phyloP scores from a whole-genome alignment of 257 asterid genomes.

The Jacaranda copaia region DNA sequence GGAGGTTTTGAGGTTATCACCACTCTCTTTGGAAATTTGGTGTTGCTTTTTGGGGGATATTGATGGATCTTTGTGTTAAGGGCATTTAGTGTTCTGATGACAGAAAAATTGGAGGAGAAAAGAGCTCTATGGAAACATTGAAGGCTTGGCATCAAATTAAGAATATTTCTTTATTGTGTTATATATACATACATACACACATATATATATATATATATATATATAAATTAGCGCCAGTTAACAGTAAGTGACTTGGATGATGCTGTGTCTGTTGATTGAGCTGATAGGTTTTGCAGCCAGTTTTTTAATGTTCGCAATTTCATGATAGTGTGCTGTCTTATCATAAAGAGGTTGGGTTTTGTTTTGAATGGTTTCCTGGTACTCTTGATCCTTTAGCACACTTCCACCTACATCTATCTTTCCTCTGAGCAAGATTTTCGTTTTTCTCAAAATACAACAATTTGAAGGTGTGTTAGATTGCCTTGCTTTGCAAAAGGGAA shows the following conservation, averaged over 20 bases:
- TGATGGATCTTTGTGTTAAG: constrained; percentile 6
- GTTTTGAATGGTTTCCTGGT: constrained; percentile 4
- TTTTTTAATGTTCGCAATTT: neutral
- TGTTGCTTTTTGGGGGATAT: neutral
- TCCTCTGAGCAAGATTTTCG: neutral
- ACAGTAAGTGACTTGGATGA: neutral
- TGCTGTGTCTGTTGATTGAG: constrained; percentile 5
- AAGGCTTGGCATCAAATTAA: constrained; percentile 10
- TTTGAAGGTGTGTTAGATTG: neutral
- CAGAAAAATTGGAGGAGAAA: constrained; percentile 12
- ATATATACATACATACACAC: neutral
- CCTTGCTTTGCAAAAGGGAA: neutral
- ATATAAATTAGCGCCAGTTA: neutral
- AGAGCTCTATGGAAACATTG: constrained; percentile 9
- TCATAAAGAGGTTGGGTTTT: neutral
- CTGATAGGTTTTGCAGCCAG: constrained; percentile 12
- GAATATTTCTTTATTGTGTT: neutral
- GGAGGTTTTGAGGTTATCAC: neutral
- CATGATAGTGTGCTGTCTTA: neutral
- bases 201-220: neutral
- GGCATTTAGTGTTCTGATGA: constrained; percentile 23
- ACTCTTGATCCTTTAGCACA: neutral
- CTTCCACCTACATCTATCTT: neutral
- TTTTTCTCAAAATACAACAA: neutral
- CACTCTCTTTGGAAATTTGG: constrained; percentile 9